Conservation (phyloP, 345 rosid genomes). For the Bretschneidera sinensis region DNA sequence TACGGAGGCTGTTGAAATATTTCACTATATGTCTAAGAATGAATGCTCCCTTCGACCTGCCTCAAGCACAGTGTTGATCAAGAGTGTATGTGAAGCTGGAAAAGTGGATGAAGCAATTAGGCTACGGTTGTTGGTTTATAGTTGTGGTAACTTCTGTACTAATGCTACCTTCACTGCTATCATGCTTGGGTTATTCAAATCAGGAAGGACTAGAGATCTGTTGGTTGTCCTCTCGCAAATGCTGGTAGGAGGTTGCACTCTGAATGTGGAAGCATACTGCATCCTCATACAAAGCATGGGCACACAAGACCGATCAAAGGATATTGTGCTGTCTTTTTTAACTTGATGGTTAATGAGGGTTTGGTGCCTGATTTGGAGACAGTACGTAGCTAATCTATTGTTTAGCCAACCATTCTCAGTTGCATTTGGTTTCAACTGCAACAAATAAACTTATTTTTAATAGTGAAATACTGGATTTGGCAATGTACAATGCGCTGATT, state of each 20-base stretch:
- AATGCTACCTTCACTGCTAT: constrained; percentile 26
- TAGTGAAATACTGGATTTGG: no score
- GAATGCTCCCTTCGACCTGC: constrained; percentile 28
- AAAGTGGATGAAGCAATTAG: constrained; percentile 37
- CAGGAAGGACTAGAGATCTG: constrained; percentile 16
- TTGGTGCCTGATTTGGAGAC: constrained; percentile 33
- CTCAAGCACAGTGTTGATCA: constrained; percentile 30
- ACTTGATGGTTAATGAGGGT: constrained; percentile 34
- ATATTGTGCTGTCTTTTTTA: constrained; percentile 34
- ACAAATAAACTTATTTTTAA: no score
- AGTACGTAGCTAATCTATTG: constrained; percentile 20
- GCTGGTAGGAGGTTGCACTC: constrained; percentile 35
- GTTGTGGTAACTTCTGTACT: constrained; percentile 25
- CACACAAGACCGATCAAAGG: constrained; percentile 19
- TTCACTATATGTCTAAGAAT: constrained; percentile 37
- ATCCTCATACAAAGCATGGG: constrained; percentile 33
- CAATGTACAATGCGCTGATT: no score
- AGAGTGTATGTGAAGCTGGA: constrained; percentile 27
- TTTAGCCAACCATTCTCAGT: constrained; percentile 25
- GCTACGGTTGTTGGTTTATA: constrained; percentile 28
- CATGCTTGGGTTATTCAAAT: constrained; percentile 30
- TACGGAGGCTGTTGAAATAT: constrained; percentile 37
- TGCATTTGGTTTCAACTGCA: no score
- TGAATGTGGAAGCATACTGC: constrained; percentile 37
- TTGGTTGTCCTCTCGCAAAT: constrained; percentile 32